Evolutionary conservation across 176 grass and related monocot species (phyloP).

Genomic region (Carex pumila): DNA sequence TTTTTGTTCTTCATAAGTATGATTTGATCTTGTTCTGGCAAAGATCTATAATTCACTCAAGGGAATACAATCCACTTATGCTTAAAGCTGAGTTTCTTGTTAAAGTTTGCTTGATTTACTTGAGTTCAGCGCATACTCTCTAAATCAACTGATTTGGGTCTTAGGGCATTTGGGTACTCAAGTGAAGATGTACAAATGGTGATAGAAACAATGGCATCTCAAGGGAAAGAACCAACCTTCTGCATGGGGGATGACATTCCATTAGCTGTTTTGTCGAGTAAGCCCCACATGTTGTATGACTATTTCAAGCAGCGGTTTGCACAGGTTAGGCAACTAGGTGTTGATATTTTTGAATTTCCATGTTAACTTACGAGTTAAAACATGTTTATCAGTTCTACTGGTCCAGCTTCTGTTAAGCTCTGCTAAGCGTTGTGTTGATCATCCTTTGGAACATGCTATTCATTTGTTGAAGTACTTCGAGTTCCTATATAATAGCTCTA

Average conservation of each 20-base stretch:
- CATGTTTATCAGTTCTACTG: not conserved
- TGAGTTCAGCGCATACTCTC: constrained; percentile 4
- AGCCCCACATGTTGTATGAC: constrained; percentile 81
- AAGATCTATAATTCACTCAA: not conserved
- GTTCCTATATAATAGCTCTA: not conserved
- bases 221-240: constrained; percentile 99
- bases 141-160: constrained; percentile 27
- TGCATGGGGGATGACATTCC: constrained; percentile 99
- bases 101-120: constrained; percentile 4
- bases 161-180: constrained; percentile 98
- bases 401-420: not conserved
- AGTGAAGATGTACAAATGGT: constrained; percentile 99
- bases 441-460: not conserved
- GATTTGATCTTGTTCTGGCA: not conserved
- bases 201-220: constrained; percentile 98
- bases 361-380: not conserved
- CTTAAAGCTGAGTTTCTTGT: not conserved
- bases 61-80: not conserved
- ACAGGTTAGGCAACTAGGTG: constrained; percentile 38
- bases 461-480: not conserved
- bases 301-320: constrained; percentile 99
- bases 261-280: constrained; percentile 83
- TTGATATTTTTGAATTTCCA: constrained; percentile 1
- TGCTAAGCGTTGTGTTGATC: not conserved
- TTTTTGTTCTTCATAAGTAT: not conserved